A percentile compares a stretch with the other conserved stretches of the same genome.
Evolutionary conservation across 208 protist species (phyloP).

Genomic region (Acanthamoeba triangularis): DNA sequence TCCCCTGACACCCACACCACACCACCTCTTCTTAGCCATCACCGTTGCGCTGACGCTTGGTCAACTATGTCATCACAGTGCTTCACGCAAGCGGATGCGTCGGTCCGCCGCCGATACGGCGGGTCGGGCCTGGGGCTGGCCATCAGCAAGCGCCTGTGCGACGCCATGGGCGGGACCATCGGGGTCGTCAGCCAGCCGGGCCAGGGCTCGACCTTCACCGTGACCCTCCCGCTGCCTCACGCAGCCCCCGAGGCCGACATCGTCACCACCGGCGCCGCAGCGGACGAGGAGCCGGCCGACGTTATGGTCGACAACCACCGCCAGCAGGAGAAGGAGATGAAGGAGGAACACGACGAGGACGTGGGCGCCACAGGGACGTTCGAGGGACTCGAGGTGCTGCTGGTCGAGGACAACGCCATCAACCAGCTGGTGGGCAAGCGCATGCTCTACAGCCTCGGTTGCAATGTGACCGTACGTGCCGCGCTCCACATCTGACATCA

Average conservation of each 20-base stretch:
- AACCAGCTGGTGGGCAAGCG: conserved; percentile 45
- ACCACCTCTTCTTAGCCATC: background rate
- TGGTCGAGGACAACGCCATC: conserved; percentile 30
- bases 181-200: background rate
- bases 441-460: background rate
- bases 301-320: background rate
- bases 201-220: conserved; percentile 7
- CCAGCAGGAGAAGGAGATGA: background rate
- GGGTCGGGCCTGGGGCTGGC: conserved; percentile 45
- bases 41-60: background rate
- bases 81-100: conserved; percentile 9
- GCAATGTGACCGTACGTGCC: background rate
- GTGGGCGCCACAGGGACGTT: background rate
- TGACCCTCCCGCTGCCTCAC: background rate
- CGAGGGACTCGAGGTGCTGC: background rate
- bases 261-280: background rate
- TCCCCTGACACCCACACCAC: background rate
- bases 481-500: background rate
- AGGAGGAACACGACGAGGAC: background rate
- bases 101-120: background rate
- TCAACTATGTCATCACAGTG: background rate
- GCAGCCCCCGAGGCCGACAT: background rate
- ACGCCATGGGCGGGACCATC: conserved; percentile 31
- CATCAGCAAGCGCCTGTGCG: background rate
- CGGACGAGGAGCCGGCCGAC: background rate